phyloP scores from a whole-genome alignment of 306 rosid genomes.

The Prunus campanulata region DNA sequence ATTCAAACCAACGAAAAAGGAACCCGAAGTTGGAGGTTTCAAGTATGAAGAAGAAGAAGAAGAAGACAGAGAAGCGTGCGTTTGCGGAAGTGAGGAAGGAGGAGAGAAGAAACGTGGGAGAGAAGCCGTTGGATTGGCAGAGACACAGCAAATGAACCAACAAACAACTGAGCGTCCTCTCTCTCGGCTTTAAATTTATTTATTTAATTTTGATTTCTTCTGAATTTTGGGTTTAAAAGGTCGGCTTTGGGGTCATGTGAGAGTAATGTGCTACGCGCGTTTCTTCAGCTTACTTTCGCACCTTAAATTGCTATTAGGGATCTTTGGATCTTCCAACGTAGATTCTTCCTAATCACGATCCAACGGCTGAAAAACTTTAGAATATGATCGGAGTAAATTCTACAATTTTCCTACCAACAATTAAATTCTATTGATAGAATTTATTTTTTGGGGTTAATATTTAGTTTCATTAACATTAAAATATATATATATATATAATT shows the following conservation, averaged over 20 bases:
- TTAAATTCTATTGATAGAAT: too few species aligned
- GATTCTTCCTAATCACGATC: background rate
- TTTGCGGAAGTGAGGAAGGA: background rate
- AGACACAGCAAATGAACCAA: background rate
- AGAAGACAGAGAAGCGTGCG: constrained; percentile 3
- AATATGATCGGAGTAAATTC: background rate
- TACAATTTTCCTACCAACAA: too few species aligned
- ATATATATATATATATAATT: too few species aligned
- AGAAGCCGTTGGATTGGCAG: background rate
- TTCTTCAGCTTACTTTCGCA: background rate
- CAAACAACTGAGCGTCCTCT: background rate
- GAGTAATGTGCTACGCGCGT: background rate
- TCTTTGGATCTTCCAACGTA: background rate
- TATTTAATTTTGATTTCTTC: background rate
- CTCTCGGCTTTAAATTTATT: background rate
- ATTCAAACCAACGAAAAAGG: background rate
- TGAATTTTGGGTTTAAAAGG: background rate
- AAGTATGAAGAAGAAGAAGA: background rate
- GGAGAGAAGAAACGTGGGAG: background rate
- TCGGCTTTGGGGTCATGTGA: background rate
- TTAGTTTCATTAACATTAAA: too few species aligned
- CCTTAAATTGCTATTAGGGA: background rate
- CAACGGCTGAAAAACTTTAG: background rate
- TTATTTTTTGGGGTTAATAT: too few species aligned
- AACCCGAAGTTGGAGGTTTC: constrained; percentile 1